These are phyloP conservation scores for Echites panduratus DNA, from an alignment of 257 asterid genomes.

Conservation along the genomic window DNA sequence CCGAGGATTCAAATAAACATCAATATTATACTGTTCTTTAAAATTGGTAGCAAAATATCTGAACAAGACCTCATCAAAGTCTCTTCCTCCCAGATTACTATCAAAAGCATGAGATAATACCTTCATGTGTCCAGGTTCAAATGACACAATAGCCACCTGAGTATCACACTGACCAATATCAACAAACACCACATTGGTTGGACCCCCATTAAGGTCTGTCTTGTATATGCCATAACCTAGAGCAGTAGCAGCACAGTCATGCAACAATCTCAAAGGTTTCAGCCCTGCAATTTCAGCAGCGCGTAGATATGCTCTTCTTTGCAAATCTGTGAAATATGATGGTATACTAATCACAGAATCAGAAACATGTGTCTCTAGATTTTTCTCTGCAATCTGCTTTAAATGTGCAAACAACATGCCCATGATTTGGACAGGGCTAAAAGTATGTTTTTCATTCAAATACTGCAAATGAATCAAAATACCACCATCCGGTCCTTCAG, in stretches of 20 bases:
- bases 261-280: conserved; percentile 76
- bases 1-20: conserved; percentile 72
- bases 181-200: conserved; percentile 69
- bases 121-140: conserved; percentile 70
- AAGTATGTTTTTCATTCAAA: conserved; percentile 54
- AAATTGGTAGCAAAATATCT: conserved; percentile 68
- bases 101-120: conserved; percentile 84
- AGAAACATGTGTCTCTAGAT: conserved; percentile 48
- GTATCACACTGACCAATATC: conserved; percentile 96
- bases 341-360: conserved; percentile 89
- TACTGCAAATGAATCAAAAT: conserved; percentile 60
- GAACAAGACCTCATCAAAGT: conserved; percentile 84
- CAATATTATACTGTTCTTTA: conserved; percentile 64
- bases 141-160: conserved; percentile 78
- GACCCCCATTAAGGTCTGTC: conserved; percentile 52
- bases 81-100: conserved; percentile 85
- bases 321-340: conserved; percentile 73
- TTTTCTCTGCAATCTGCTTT: conserved; percentile 69
- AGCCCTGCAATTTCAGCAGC: conserved; percentile 94
- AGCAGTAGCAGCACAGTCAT: conserved; percentile 89
- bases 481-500: conserved; percentile 77
- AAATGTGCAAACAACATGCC: conserved; percentile 83
- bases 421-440: conserved; percentile 71
- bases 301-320: conserved; percentile 75
- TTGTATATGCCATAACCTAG: conserved; percentile 93